Evolutionary conservation across 2,329 filamentous ascomycete genomes (phyloP).

Genomic region (Xylariomycetidae sp.): DNA sequence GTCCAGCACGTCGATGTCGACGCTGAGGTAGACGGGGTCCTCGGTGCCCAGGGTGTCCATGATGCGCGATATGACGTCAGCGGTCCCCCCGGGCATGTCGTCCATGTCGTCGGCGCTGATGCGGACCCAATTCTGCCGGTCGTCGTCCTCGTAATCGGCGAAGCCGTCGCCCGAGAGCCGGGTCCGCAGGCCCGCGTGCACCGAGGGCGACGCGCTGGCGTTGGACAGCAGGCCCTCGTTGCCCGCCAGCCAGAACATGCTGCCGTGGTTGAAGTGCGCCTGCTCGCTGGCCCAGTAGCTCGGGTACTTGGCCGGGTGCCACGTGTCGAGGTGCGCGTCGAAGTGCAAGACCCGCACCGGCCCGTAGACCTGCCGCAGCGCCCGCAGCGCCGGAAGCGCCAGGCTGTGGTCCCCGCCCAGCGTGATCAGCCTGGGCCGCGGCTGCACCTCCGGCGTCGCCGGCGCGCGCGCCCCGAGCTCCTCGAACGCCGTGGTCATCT

Average conservation of each 20-base stretch:
- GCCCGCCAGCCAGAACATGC: constrained; percentile 86
- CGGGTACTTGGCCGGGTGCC: constrained; percentile 78
- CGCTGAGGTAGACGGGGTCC: constrained; percentile 73
- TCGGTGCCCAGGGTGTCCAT: constrained; percentile 67
- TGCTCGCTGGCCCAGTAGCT: constrained; percentile 67
- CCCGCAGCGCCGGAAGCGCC: constrained; percentile 64
- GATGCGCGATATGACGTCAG: constrained; percentile 67
- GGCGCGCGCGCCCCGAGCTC: constrained; percentile 53
- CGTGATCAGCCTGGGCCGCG: constrained; percentile 56
- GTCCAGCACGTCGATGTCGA: constrained; percentile 74
- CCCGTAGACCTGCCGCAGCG: constrained; percentile 58
- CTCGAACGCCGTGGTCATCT: constrained; percentile 78
- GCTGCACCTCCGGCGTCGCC: constrained; percentile 22
- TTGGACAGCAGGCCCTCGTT: constrained; percentile 77
- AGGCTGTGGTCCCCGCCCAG: constrained; percentile 72
- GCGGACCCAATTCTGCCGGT: constrained; percentile 70
- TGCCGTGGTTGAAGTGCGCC: constrained; percentile 79
- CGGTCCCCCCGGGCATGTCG: constrained; percentile 68
- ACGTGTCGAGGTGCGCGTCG: constrained; percentile 77
- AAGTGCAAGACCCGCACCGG: constrained; percentile 70
- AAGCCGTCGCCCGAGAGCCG: constrained; percentile 63
- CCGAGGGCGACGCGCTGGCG: constrained; percentile 61
- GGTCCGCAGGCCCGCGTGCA: constrained; percentile 80
- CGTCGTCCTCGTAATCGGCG: constrained; percentile 68
- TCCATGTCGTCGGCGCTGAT: constrained; percentile 86